Conservation (phyloP, 208 protist species). For the Crithidia sp. region DNA sequence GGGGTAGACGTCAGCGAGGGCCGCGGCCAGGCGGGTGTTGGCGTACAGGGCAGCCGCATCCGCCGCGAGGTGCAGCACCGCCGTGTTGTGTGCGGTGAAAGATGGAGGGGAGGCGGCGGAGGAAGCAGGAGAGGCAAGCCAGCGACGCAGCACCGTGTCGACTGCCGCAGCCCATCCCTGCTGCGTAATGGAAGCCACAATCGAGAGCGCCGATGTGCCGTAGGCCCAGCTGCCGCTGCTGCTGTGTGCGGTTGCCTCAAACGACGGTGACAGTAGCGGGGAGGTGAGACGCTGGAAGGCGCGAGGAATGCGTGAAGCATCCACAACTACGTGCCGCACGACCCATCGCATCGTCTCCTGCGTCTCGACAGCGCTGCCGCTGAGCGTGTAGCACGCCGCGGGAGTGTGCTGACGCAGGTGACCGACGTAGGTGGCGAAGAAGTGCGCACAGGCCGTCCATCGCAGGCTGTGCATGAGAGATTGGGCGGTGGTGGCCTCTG, state of each 20-base stretch:
- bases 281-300: conserved; percentile 43
- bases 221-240: not conserved
- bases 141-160: conserved; percentile 7
- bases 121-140: not conserved
- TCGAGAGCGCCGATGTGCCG: not conserved
- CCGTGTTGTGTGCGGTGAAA: conserved; percentile 7
- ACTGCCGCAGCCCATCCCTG: not conserved
- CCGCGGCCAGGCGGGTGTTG: conserved; percentile 38
- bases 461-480: conserved; percentile 10
- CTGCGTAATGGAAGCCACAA: not conserved
- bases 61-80: conserved; percentile 15
- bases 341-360: conserved; percentile 33
- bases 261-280: conserved; percentile 14
- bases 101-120: not conserved
- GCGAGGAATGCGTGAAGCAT: conserved; percentile 17
- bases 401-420: conserved; percentile 14
- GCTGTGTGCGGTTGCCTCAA: not conserved
- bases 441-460: conserved; percentile 41
- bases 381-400: conserved; percentile 23
- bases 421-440: conserved; percentile 53
- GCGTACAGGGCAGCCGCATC: conserved; percentile 49
- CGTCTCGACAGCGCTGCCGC: conserved; percentile 38
- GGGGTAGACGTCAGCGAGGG: conserved; percentile 24
- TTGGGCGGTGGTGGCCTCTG: conserved; percentile 15
- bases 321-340: conserved; percentile 31